Conservation (phyloP, 768 basidiomycete species). For the Tricholoma sp. region DNA sequence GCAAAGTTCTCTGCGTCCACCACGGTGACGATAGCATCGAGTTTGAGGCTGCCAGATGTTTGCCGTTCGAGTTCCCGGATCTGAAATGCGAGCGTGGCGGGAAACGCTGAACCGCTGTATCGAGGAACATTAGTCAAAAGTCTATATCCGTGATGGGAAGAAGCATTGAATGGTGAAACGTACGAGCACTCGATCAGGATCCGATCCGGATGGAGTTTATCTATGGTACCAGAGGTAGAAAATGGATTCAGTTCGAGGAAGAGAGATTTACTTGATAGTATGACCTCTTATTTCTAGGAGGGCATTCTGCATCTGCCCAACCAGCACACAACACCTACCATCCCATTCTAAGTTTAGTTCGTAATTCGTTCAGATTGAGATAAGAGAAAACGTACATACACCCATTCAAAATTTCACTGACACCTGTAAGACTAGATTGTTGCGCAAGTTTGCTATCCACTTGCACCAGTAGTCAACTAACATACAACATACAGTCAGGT, state of each 20-base stretch:
- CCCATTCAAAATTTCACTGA: conserved; percentile 94
- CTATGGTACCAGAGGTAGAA: conserved; percentile 29
- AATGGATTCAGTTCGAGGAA: neutral
- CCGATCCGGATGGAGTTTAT: conserved; percentile 80
- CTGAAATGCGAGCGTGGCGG: conserved; percentile 92
- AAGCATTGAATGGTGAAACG: conserved; percentile 20
- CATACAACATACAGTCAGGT: neutral
- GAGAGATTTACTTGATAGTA: neutral
- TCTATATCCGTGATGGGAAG: neutral
- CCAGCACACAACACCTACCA: conserved; percentile 84
- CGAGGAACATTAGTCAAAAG: neutral
- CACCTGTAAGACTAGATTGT: conserved; percentile 78
- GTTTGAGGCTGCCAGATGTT: conserved; percentile 65
- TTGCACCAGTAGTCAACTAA: conserved; percentile 17
- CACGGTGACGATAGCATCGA: conserved; percentile 91
- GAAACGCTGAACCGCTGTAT: conserved; percentile 86
- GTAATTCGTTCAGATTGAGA: neutral
- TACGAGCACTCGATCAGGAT: conserved; percentile 96
- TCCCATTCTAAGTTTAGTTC: neutral
- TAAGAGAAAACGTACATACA: conserved; percentile 64
- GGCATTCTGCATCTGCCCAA: conserved; percentile 92
- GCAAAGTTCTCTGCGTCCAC: conserved; percentile 88
- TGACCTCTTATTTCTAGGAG: conserved; percentile 81
- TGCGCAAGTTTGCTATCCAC: conserved; percentile 90
- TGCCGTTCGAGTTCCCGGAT: conserved; percentile 84